Percentiles rank a stretch among this genome's conserved stretches.
phyloP scores from a whole-genome alignment of 345 rosid genomes.

The Geranium rotundifolium region DNA sequence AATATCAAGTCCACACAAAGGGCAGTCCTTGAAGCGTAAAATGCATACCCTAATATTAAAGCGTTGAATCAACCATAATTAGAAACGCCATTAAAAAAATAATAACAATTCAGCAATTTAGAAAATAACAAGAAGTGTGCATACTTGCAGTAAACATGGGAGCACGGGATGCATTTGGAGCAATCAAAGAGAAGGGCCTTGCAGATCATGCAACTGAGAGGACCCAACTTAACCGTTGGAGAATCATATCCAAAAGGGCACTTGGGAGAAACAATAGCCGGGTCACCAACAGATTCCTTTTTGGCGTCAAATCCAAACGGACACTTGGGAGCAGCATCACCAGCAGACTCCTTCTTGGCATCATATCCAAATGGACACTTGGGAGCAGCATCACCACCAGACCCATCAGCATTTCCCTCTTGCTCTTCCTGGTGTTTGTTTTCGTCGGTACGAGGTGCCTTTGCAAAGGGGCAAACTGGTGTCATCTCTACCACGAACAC shows the following conservation, averaged over 20 bases:
- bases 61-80: neutral
- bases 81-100: neutral
- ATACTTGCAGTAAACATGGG: constrained; percentile 87
- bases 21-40: constrained; percentile 78
- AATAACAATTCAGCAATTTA: neutral
- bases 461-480: constrained; percentile 73
- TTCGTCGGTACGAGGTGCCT: constrained; percentile 57
- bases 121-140: constrained; percentile 7
- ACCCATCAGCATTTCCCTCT: neutral
- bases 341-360: constrained; percentile 8
- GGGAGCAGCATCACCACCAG: too few species aligned
- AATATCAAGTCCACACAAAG: constrained; percentile 91
- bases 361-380: too few species aligned
- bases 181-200: constrained; percentile 71
- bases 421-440: neutral
- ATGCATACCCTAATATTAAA: constrained; percentile 44
- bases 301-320: constrained; percentile 12
- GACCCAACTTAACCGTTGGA: constrained; percentile 83
- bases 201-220: constrained; percentile 87
- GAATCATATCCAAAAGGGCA: constrained; percentile 95
- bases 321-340: constrained; percentile 10
- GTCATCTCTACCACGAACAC: constrained; percentile 26
- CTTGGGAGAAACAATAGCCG: constrained; percentile 51
- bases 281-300: constrained; percentile 25
- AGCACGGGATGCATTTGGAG: constrained; percentile 81